Evolutionary conservation across 208 protist genomes (phyloP).

Genomic region (Crithidia expoeki): DNA sequence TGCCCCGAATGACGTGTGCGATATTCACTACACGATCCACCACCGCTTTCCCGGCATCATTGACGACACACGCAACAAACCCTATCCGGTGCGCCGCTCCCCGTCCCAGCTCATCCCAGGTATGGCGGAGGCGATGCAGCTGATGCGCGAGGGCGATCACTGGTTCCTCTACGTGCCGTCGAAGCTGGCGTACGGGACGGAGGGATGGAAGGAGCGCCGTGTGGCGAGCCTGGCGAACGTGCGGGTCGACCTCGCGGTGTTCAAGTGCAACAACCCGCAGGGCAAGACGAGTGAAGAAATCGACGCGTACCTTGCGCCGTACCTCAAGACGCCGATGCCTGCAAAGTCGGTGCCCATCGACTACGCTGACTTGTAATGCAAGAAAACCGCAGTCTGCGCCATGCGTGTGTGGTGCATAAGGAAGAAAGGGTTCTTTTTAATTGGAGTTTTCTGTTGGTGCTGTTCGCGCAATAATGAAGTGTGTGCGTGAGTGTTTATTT

Average conservation of each 20-base stretch:
- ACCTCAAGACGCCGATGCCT: slow-evolving; percentile 49
- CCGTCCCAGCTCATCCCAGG: slow-evolving; percentile 60
- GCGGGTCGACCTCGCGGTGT: slow-evolving; percentile 69
- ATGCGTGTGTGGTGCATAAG: too few relatives aligned
- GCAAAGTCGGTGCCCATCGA: slow-evolving; percentile 31
- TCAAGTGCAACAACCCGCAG: slow-evolving; percentile 45
- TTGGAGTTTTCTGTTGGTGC: neutral
- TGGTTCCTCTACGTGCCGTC: slow-evolving; percentile 80
- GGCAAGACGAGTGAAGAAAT: slow-evolving; percentile 63
- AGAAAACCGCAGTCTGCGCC: too few relatives aligned
- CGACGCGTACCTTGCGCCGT: slow-evolving; percentile 51
- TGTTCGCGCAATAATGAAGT: too few relatives aligned
- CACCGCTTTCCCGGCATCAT: slow-evolving; percentile 58
- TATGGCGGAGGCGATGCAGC: slow-evolving; percentile 76
- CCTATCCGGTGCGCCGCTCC: slow-evolving; percentile 58
- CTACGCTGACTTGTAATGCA: slow-evolving; percentile 46
- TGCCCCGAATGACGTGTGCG: slow-evolving; percentile 53
- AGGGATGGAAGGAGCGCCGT: slow-evolving; percentile 36
- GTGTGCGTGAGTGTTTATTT: too few relatives aligned
- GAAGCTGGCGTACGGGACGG: slow-evolving; percentile 69
- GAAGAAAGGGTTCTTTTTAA: neutral
- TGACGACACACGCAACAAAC: slow-evolving; percentile 55
- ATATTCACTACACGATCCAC: slow-evolving; percentile 71
- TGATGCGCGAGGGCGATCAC: slow-evolving; percentile 87
- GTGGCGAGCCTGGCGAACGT: slow-evolving; percentile 60